These are phyloP conservation scores for Zymoseptoria ardabiliae DNA, from an alignment of 2,329 filamentous ascomycete genomes.

Conservation along the genomic window DNA sequence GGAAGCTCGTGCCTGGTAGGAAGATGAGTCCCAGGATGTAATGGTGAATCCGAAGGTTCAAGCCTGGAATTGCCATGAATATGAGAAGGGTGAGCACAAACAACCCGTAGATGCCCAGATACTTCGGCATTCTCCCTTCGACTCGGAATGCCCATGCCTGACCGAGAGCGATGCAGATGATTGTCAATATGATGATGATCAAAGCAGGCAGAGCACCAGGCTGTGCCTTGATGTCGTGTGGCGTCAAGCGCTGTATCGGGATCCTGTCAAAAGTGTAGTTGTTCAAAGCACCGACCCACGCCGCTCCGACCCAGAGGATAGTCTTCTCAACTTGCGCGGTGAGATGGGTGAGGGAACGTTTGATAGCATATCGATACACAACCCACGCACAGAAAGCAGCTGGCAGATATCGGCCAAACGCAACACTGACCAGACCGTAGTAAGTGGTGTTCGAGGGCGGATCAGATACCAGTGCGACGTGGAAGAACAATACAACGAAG, in stretches of 20 bases:
- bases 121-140: constrained; percentile 71
- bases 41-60: constrained; percentile 85
- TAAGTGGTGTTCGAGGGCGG: constrained; percentile 62
- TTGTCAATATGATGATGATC: constrained; percentile 64
- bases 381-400: constrained; percentile 82
- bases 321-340: constrained; percentile 85
- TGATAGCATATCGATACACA: constrained; percentile 75
- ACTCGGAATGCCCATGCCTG: constrained; percentile 83
- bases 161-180: constrained; percentile 60
- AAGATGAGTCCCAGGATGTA: constrained; percentile 85
- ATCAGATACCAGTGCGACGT: constrained; percentile 84
- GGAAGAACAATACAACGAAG: constrained; percentile 79
- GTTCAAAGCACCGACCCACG: constrained; percentile 84
- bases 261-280: constrained; percentile 96
- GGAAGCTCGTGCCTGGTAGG: constrained; percentile 79
- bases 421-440: constrained; percentile 64
- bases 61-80: constrained; percentile 63
- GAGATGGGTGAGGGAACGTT: constrained; percentile 62
- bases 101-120: constrained; percentile 68
- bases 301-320: constrained; percentile 78
- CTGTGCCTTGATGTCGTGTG: constrained; percentile 80
- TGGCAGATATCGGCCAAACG: constrained; percentile 76
- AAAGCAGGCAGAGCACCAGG: constrained; percentile 82
- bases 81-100: constrained; percentile 62
- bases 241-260: constrained; percentile 84